These are phyloP conservation scores for Chrysoporthe cubensis DNA, from an alignment of 2,329 filamentous ascomycete species.

Conservation along the genomic window DNA sequence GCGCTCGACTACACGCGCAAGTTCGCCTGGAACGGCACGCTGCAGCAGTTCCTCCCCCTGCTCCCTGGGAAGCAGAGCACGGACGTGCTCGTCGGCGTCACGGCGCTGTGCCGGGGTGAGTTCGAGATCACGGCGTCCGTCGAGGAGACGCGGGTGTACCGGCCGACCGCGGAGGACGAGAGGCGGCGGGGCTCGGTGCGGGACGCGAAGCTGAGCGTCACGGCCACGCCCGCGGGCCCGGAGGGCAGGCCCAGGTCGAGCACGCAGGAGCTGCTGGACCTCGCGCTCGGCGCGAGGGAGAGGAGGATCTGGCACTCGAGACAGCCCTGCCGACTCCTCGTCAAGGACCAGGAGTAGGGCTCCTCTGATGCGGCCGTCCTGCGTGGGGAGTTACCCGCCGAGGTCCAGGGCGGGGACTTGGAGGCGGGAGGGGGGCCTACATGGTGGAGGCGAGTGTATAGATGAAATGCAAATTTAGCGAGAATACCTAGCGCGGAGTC, in stretches of 20 bases:
- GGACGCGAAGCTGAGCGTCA: constrained; percentile 33
- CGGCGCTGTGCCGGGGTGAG: constrained; percentile 76
- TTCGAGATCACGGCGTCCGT: constrained; percentile 82
- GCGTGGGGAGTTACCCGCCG: too few relatives aligned
- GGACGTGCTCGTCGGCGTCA: constrained; percentile 70
- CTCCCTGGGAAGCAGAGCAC: constrained; percentile 62
- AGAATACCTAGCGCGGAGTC: too few relatives aligned
- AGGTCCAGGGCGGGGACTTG: too few relatives aligned
- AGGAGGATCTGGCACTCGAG: constrained; percentile 68
- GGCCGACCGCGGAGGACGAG: constrained; percentile 37
- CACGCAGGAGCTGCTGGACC: constrained; percentile 62
- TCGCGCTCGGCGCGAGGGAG: constrained; percentile 61
- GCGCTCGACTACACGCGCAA: constrained; percentile 83
- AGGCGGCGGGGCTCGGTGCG: constrained; percentile 32
- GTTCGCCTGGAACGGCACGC: constrained; percentile 80
- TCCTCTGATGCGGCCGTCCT: not conserved
- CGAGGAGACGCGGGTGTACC: constrained; percentile 72
- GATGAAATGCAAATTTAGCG: too few relatives aligned
- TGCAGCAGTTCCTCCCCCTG: constrained; percentile 74
- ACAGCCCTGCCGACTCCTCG: constrained; percentile 58
- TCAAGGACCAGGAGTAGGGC: constrained; percentile 47
- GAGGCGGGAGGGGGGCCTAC: too few relatives aligned
- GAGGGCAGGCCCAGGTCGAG: constrained; percentile 50
- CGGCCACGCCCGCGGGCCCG: constrained; percentile 27
- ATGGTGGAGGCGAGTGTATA: too few relatives aligned